Evolutionary conservation across 208 protist genomes (phyloP), one percentile per base, ranked within the genome.

Genomic region (Leishmania turanica): DNA sequence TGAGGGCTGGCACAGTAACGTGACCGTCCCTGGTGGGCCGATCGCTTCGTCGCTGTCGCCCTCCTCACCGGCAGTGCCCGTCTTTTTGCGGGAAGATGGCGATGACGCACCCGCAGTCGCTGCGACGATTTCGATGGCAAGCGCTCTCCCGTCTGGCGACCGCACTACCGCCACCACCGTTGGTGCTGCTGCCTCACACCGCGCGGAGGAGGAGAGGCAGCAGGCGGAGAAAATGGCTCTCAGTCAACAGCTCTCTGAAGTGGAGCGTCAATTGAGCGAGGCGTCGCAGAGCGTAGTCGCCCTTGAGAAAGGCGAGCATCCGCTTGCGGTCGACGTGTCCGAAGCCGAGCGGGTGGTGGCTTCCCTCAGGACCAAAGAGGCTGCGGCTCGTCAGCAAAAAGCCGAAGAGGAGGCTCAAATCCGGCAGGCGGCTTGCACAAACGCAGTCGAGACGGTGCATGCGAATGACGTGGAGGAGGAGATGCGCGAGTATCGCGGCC

Each of bases 261-360:
- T 86, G 7, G 76, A 76, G 3, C 45, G 65, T 27, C 70, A 82
- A n/a, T 53, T 82, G 24, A 0, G 3, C 11, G 78, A 82, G 17
- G 78, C 45, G 21, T 56, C 74, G 34, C 24, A 40, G 37, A 51
- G 54, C 34, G 82, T 82, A 47, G 82, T 79, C 47, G 47, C 54
- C n/a, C 74, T 86, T 54, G 64, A 86, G 34, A 74, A 69, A 6
- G 64, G 75, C 15, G 11, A 34, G 13, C 70, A 86, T 68, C 13
- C 82, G 0, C 71, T 73, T 1, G 78, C 78, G 1, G 47, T 54
- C 0, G 82, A 86, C 24, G 78, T 86, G 17, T 8, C n/a, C 21
- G 74, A 75, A 21, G 1, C 82, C 13, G 82, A 79, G n/a, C 2
- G 45, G 11, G 77, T 74, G 17, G 17, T 82, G 21, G 45, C 19